phyloP scores from a whole-genome alignment of 140 eudicot genomes.

The Flaveria floridana region DNA sequence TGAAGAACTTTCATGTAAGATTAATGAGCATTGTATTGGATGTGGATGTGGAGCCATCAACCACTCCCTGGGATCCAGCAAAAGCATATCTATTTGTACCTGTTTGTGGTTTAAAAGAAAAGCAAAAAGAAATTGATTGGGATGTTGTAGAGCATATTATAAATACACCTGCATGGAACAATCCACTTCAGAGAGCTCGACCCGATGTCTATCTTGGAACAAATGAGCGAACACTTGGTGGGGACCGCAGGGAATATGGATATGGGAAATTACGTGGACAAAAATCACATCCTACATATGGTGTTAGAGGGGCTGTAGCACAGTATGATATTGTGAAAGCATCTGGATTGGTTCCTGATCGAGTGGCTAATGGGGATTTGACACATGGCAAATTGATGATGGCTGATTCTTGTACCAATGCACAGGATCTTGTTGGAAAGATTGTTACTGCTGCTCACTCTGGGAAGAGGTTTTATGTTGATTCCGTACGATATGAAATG shows the following conservation, averaged over 20 bases:
- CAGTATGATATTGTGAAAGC: constrained; percentile 93
- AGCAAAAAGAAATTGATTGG: constrained; percentile 72
- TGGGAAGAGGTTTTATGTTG: constrained; percentile 93
- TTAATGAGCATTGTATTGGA: constrained; percentile 97
- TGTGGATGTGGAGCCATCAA: constrained; percentile 96
- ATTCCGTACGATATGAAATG: constrained; percentile 86
- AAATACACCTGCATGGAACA: constrained; percentile 74
- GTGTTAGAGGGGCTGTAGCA: constrained; percentile 96
- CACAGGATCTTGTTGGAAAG: constrained; percentile 77
- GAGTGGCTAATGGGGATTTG: constrained; percentile 43
- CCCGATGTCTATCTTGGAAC: constrained; percentile 99
- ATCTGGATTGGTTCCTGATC: constrained; percentile 77
- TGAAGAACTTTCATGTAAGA: constrained; percentile 94
- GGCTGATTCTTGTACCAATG: constrained; percentile 71
- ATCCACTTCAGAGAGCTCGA: constrained; percentile 93
- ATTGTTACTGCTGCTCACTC: constrained; percentile 99
- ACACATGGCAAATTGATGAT: constrained; percentile 59
- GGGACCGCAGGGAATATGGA: constrained; percentile 94
- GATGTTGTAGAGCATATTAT: constrained; percentile 48
- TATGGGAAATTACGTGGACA: constrained; percentile 88
- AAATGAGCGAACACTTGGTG: constrained; percentile 88
- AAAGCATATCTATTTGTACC: constrained; percentile 95
- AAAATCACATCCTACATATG: constrained; percentile 90
- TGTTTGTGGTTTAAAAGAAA: constrained; percentile 28
- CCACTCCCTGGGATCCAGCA: constrained; percentile 96